phyloP scores from a whole-genome alignment of 139 green algal species.

The Micromonas pusilla region DNA sequence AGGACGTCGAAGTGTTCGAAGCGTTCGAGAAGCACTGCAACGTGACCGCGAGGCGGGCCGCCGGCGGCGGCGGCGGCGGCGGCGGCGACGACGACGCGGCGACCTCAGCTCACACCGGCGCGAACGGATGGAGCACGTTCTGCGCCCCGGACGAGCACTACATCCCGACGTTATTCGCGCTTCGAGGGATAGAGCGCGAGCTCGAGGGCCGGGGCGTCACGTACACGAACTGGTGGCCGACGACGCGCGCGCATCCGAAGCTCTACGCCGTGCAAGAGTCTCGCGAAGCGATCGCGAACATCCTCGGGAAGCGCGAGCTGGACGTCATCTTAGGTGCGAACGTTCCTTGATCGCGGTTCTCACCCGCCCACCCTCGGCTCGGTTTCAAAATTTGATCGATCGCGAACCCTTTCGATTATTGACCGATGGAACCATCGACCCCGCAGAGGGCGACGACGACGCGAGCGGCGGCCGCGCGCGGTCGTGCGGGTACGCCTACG shows the following conservation, averaged over 20 bases:
- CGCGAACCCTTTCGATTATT: no score
- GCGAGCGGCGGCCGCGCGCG: no score
- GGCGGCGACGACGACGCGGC: no score
- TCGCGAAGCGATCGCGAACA: not conserved
- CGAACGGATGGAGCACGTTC: no score
- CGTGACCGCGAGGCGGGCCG: not conserved
- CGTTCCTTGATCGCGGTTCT: no score
- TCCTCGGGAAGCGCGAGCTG: not conserved
- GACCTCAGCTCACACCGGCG: no score
- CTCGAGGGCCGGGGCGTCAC: not conserved
- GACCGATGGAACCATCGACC: no score
- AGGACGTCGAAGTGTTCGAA: not conserved
- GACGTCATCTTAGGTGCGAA: no score
- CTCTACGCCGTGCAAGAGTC: not conserved
- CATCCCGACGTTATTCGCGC: not conserved
- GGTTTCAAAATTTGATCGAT: no score
- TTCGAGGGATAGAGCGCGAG: not conserved
- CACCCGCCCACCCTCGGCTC: no score
- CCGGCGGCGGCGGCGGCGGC: no score
- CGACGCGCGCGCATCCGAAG: not conserved
- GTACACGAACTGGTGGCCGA: not conserved
- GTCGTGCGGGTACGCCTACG: not conserved
- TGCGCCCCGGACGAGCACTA: constrained; percentile 7
- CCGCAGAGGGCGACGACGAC: not conserved
- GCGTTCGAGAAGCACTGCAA: not conserved